These are phyloP conservation scores for Excoecaria agallocha DNA, from an alignment of 345 rosid genomes.

Conservation along the genomic window DNA sequence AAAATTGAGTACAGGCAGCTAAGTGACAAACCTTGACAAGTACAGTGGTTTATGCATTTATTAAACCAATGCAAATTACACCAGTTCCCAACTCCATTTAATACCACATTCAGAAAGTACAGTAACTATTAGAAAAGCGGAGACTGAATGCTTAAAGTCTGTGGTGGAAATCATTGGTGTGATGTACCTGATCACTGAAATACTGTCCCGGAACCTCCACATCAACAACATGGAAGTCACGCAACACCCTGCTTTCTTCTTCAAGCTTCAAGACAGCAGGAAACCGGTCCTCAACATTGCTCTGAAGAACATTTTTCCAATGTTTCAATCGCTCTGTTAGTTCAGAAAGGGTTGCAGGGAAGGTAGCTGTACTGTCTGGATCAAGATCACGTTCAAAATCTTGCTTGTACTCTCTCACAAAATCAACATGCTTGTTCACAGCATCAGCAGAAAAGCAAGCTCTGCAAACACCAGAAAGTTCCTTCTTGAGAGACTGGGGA, in stretches of 20 bases:
- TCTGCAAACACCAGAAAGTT: conserved; percentile 97
- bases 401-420: conserved; percentile 96
- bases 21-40: no score
- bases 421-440: conserved; percentile 91
- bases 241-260: conserved; percentile 92
- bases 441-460: conserved; percentile 99
- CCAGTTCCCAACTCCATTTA: not conserved
- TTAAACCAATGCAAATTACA: not conserved
- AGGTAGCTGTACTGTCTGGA: conserved; percentile 88
- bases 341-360: conserved; percentile 90
- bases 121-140: not conserved
- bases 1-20: no score
- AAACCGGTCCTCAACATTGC: conserved; percentile 97
- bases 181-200: conserved; percentile 81
- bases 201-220: conserved; percentile 99
- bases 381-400: conserved; percentile 98
- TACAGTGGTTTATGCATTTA: no score
- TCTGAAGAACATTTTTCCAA: conserved; percentile 97
- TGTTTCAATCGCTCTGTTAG: conserved; percentile 84
- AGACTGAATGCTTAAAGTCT: not conserved
- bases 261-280: conserved; percentile 94
- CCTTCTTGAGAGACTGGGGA: conserved; percentile 97
- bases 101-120: not conserved
- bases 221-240: conserved; percentile 94
- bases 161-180: not conserved